phyloP scores from a whole-genome alignment of 257 asterid genomes.

The Echites panduratus region DNA sequence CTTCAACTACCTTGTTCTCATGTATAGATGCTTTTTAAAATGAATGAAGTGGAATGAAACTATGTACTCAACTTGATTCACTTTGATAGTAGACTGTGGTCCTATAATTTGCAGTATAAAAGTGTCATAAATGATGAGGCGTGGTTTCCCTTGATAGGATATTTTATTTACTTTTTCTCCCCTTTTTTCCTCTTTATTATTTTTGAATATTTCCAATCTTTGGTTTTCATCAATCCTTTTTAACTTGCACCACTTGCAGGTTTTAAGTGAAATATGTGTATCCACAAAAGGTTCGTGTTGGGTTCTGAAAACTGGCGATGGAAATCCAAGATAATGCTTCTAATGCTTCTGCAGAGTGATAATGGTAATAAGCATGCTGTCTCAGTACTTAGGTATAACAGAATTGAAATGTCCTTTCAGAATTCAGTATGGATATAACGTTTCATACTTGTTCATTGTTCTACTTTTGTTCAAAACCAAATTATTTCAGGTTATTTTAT shows the following conservation, averaged over 20 bases:
- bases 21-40: not conserved
- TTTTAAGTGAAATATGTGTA: slow-evolving; percentile 52
- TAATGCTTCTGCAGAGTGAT: slow-evolving; percentile 4
- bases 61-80: too few species aligned
- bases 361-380: slow-evolving; percentile 1
- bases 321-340: slow-evolving; percentile 25
- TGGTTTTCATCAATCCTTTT: not conserved
- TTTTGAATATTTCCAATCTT: too few species aligned
- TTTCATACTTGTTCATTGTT: not conserved
- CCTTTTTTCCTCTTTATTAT: not conserved
- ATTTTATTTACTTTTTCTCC: not conserved
- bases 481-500: not conserved
- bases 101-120: not conserved
- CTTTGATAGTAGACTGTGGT: not conserved
- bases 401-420: not conserved
- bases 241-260: slow-evolving; percentile 42
- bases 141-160: not conserved
- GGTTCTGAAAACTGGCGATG: slow-evolving; percentile 57
- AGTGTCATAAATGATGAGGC: not conserved
- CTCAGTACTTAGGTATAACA: not conserved
- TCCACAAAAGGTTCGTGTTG: slow-evolving; percentile 50
- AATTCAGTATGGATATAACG: not conserved
- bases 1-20: not conserved
- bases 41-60: not conserved
- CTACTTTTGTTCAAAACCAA: not conserved